Evolutionary conservation across 164 flowering plant genomes (phyloP).

Genomic region (Annona squamosa): DNA sequence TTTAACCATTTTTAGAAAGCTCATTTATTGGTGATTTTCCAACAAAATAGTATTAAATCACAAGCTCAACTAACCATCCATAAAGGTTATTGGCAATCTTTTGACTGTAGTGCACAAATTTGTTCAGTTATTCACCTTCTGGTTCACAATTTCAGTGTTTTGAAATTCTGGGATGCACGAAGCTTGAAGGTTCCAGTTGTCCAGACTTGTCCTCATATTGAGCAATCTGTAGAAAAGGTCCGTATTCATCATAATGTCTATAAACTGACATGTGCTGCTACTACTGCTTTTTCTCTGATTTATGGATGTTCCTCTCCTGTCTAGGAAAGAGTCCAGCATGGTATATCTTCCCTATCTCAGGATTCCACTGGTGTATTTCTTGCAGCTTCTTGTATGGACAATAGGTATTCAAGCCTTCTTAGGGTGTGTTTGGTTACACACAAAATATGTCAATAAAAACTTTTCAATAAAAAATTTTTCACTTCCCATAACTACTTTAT

Average conservation of each 20-base stretch:
- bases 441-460: too few species aligned
- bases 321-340: slow-evolving; percentile 68
- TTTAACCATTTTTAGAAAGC: not conserved
- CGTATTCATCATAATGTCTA: not conserved
- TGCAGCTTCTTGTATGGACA: slow-evolving; percentile 92
- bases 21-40: not conserved
- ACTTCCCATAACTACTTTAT: too few species aligned
- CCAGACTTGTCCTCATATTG: slow-evolving; percentile 42
- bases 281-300: not conserved
- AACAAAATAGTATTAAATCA: not conserved
- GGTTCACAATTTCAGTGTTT: slow-evolving; percentile 39
- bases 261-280: not conserved
- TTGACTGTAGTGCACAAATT: too few species aligned
- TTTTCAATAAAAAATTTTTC: too few species aligned
- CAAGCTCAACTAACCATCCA: not conserved
- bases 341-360: slow-evolving; percentile 81
- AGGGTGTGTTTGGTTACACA: too few species aligned
- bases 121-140: not conserved
- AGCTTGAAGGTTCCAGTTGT: slow-evolving; percentile 43
- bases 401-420: slow-evolving; percentile 40
- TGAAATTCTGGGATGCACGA: slow-evolving; percentile 92
- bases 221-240: slow-evolving; percentile 40
- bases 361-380: slow-evolving; percentile 75
- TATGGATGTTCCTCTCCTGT: slow-evolving; percentile 4
- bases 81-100: not conserved